Conservation (phyloP, 192 early-diverging fungal genomes). For the Chytriomyces sp. region DNA sequence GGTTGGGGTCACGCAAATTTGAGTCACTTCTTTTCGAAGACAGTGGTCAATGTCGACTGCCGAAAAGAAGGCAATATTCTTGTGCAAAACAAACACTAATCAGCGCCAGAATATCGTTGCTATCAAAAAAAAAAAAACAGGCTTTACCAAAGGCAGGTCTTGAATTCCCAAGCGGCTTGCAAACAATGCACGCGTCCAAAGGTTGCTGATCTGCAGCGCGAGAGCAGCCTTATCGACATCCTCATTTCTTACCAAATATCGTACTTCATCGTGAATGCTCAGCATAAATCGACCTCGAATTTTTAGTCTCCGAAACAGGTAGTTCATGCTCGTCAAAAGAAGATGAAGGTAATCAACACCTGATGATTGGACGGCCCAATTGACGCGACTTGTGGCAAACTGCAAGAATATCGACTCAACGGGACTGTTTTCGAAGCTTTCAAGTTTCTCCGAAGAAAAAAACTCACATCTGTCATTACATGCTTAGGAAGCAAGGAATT, state of each 20-base stretch:
- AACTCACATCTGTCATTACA: slow-evolving; percentile 48
- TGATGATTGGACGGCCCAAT: slow-evolving; percentile 98
- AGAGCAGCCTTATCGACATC: slow-evolving; percentile 75
- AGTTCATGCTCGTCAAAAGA: slow-evolving; percentile 83
- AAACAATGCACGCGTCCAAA: slow-evolving; percentile 92
- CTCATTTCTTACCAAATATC: slow-evolving; percentile 82
- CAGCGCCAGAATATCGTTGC: neutral
- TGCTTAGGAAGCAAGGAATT: slow-evolving; percentile 68
- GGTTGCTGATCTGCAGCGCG: slow-evolving; percentile 88
- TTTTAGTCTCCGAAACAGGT: slow-evolving; percentile 75
- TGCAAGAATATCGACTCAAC: slow-evolving; percentile 46
- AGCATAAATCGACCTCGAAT: slow-evolving; percentile 87
- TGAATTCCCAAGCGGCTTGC: slow-evolving; percentile 82
- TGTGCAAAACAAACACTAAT: neutral
- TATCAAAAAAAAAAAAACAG: slow-evolving; percentile 12
- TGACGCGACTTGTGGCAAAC: slow-evolving; percentile 86
- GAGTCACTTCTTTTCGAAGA: slow-evolving; percentile 88
- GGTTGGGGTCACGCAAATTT: slow-evolving; percentile 86
- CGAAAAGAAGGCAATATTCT: slow-evolving; percentile 93
- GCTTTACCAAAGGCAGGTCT: slow-evolving; percentile 78
- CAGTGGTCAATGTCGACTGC: slow-evolving; percentile 90
- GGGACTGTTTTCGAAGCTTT: slow-evolving; percentile 5
- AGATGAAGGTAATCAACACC: slow-evolving; percentile 97
- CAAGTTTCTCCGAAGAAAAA: slow-evolving; percentile 19
- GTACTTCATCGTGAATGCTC: slow-evolving; percentile 93